A percentile compares a stretch with the other conserved stretches of the same genome.
Conservation (phyloP, 768 basidiomycete species). For the Mycena galopus region DNA sequence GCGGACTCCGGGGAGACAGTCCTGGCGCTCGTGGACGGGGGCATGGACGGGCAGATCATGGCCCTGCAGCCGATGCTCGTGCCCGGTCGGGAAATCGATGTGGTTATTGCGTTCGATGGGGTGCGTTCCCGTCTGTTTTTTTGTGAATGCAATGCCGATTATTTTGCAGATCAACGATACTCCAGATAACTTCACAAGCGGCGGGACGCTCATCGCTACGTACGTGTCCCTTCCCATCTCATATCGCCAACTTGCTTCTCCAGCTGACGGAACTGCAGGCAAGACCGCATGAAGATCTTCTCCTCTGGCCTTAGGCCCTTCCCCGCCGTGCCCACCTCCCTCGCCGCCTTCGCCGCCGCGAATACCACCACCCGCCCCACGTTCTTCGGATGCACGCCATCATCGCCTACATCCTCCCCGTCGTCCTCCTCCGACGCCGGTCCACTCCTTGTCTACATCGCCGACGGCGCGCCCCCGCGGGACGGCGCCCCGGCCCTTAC, state of each 20-base stretch:
- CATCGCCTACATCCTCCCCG: background rate
- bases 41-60: constrained; percentile 57
- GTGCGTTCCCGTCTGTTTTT: constrained; percentile 44
- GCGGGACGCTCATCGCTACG: constrained; percentile 37
- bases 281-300: constrained; percentile 38
- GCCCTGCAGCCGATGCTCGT: constrained; percentile 66
- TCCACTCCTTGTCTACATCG: constrained; percentile 71
- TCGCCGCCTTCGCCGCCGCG: constrained; percentile 47
- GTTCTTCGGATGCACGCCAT: constrained; percentile 60
- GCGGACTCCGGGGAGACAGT: constrained; percentile 46
- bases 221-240: background rate
- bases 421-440: constrained; percentile 36
- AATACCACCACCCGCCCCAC: constrained; percentile 54
- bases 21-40: constrained; percentile 55
- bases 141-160: too few relatives aligned
- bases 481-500: constrained; percentile 53
- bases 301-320: constrained; percentile 45
- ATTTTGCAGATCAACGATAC: constrained; percentile 16
- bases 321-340: constrained; percentile 45
- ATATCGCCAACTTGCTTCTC: background rate
- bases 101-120: constrained; percentile 65
- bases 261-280: too few relatives aligned
- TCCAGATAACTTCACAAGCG: constrained; percentile 11
- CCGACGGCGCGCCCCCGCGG: constrained; percentile 62
- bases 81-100: constrained; percentile 59